phyloP scores from a whole-genome alignment of 352 stramenopile species.

The Globisporangium solare region DNA sequence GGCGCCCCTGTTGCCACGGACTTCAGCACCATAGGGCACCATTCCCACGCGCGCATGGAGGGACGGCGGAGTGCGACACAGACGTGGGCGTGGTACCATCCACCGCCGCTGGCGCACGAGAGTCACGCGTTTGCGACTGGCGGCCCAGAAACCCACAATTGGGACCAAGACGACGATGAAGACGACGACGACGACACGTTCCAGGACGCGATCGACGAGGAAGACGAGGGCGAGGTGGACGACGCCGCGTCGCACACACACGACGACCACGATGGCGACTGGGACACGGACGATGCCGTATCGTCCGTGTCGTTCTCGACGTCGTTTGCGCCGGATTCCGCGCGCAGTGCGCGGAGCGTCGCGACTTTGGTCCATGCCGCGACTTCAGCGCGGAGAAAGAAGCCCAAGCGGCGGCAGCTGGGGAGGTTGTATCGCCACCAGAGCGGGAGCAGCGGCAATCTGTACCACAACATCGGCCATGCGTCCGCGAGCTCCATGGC shows the following conservation, averaged over 20 bases:
- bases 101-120: not conserved
- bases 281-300: conserved; percentile 8
- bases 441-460: conserved; percentile 16
- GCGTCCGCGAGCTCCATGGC: conserved; percentile 32
- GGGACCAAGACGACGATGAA: conserved; percentile 5
- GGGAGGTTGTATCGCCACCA: conserved; percentile 16
- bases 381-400: conserved; percentile 7
- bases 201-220: conserved; percentile 18
- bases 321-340: not conserved
- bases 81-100: conserved; percentile 47
- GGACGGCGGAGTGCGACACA: conserved; percentile 41
- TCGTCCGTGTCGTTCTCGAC: conserved; percentile 5
- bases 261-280: conserved; percentile 12
- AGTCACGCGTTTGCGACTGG: too few relatives aligned
- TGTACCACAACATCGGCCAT: conserved; percentile 16
- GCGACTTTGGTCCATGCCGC: conserved; percentile 7
- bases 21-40: conserved; percentile 30
- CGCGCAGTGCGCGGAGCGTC: conserved; percentile 21
- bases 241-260: conserved; percentile 8
- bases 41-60: conserved; percentile 48
- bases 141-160: not conserved
- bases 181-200: conserved; percentile 8
- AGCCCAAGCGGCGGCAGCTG: conserved; percentile 12
- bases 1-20: conserved; percentile 27
- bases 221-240: conserved; percentile 19